Evolutionary conservation across 345 rosid genomes (phyloP).

Genomic region (sweet orange (Citrus sinensis)): DNA sequence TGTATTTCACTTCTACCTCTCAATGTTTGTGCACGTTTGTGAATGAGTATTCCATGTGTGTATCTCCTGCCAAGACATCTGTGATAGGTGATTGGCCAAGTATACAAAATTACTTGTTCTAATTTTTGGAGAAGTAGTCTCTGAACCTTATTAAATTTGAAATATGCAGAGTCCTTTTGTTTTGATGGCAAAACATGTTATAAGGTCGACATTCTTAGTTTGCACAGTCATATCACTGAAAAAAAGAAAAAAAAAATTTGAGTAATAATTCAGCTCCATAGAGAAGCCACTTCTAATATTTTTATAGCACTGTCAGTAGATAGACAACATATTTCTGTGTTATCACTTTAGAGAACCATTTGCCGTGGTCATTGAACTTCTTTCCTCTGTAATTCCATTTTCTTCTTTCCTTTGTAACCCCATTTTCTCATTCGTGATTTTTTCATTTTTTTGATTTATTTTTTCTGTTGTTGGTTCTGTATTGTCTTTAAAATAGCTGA

Average conservation of each 20-base stretch:
- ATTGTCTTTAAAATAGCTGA: slow-evolving; percentile 1
- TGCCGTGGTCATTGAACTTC: not conserved
- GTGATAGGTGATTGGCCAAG: not conserved
- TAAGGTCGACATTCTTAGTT: not conserved
- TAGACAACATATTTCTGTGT: not conserved
- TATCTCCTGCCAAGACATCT: not conserved
- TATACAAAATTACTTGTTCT: not conserved
- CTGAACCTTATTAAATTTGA: not conserved
- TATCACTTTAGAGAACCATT: not conserved
- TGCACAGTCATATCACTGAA: not conserved
- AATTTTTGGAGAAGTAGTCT: slow-evolving; percentile 2
- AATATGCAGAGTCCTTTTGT: not conserved
- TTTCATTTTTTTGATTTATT: too few relatives aligned
- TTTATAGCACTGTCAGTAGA: not conserved
- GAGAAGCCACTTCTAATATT: not conserved
- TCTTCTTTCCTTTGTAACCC: not conserved
- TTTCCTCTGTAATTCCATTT: not conserved
- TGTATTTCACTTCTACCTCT: not conserved
- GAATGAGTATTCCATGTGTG: not conserved
- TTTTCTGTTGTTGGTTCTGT: not conserved
- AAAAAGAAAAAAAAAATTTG: not conserved
- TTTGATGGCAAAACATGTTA: not conserved
- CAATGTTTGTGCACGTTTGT: not conserved
- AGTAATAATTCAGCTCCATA: not conserved
- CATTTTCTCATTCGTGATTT: not conserved